Evolutionary conservation across 2,329 filamentous ascomycete genomes (phyloP).

Genomic region (Fusarium nygamai): DNA sequence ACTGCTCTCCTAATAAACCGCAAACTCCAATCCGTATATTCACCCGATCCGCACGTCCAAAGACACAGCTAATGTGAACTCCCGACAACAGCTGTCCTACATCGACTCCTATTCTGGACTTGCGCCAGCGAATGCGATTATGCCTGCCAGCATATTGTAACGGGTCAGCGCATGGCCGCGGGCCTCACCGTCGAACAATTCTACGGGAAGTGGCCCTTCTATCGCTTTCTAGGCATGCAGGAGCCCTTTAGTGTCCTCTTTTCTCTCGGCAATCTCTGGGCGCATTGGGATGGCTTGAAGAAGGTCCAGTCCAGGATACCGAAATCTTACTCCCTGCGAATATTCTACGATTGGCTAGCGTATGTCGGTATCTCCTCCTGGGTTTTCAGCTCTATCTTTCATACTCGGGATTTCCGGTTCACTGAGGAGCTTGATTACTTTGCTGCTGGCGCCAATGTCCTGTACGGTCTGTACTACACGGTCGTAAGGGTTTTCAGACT

Average conservation of each 20-base stretch:
- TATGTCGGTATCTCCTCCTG: slow-evolving; percentile 85
- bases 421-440: slow-evolving; percentile 99
- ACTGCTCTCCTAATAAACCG: slow-evolving; percentile 73
- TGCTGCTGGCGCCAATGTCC: slow-evolving; percentile 85
- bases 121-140: slow-evolving; percentile 97
- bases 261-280: slow-evolving; percentile 88
- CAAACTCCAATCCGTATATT: slow-evolving; percentile 75
- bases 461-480: slow-evolving; percentile 91
- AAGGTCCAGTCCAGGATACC: slow-evolving; percentile 78
- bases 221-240: slow-evolving; percentile 89
- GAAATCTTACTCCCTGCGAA: slow-evolving; percentile 75
- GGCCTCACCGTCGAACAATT: slow-evolving; percentile 84
- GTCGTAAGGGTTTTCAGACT: slow-evolving; percentile 85
- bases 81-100: slow-evolving; percentile 73
- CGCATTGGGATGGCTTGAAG: slow-evolving; percentile 80
- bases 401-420: slow-evolving; percentile 83
- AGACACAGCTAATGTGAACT: slow-evolving; percentile 32
- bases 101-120: slow-evolving; percentile 89
- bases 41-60: slow-evolving; percentile 14
- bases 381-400: slow-evolving; percentile 91
- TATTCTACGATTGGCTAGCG: slow-evolving; percentile 83
- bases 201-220: slow-evolving; percentile 99
- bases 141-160: slow-evolving; percentile 94
- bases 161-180: slow-evolving; percentile 72
- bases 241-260: slow-evolving; percentile 95